Conservation (phyloP, 2,329 filamentous ascomycete species). For the Drechmeria coniospora region DNA sequence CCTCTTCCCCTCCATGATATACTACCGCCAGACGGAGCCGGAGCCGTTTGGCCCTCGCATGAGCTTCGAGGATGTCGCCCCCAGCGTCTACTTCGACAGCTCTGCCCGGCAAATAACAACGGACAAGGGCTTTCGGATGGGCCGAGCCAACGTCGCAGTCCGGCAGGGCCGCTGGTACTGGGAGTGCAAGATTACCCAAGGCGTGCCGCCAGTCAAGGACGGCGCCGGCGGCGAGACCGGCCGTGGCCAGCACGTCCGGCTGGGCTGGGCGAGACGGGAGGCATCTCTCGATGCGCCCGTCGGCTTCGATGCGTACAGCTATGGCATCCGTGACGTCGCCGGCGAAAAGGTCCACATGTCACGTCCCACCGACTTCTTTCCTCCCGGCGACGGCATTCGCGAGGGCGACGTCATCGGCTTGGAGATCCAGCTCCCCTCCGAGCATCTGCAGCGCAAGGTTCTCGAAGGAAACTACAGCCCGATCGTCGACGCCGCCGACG, state of each 20-base stretch:
- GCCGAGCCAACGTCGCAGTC: conserved; percentile 77
- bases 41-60: conserved; percentile 72
- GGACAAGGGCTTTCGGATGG: conserved; percentile 84
- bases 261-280: conserved; percentile 75
- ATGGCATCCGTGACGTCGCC: conserved; percentile 75
- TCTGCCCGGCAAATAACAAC: conserved; percentile 68
- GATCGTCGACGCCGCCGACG: conserved; percentile 54
- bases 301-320: conserved; percentile 84
- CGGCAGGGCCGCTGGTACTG: conserved; percentile 87
- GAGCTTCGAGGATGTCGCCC: conserved; percentile 83
- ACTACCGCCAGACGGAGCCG: conserved; percentile 78
- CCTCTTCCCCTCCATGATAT: conserved; percentile 69
- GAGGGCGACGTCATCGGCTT: conserved; percentile 92
- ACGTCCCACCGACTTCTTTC: conserved; percentile 79
- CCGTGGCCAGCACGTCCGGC: conserved; percentile 52
- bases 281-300: conserved; percentile 71
- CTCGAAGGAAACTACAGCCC: conserved; percentile 81
- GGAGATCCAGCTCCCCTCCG: conserved; percentile 78
- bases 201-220: conserved; percentile 34
- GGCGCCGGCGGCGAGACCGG: conserved; percentile 28
- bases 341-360: conserved; percentile 92
- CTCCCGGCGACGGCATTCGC: conserved; percentile 58
- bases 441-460: conserved; percentile 74
- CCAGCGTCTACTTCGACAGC: conserved; percentile 69
- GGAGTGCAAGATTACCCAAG: conserved; percentile 78